Conservation (phyloP, 2,329 filamentous ascomycete species). For the Fusarium cyanostomum region DNA sequence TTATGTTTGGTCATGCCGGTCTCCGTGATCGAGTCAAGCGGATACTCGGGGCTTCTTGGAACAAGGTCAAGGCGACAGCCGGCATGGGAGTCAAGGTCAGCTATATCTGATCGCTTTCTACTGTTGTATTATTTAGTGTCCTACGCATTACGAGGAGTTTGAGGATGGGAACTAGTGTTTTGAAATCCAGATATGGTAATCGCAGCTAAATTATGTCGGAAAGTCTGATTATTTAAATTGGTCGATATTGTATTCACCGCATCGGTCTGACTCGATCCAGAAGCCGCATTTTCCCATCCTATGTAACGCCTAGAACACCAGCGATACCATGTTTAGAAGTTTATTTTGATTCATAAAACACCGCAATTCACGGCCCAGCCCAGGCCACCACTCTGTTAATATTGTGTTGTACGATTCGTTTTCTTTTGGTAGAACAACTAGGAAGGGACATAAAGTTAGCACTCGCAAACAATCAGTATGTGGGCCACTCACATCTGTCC, state of each 20-base stretch:
- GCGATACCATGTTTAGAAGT: conserved; percentile 32
- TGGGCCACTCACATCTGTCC: conserved; percentile 79
- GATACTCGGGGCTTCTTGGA: conserved; percentile 76
- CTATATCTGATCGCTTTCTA: conserved; percentile 73
- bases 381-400: conserved; percentile 61
- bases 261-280: conserved; percentile 23
- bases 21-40: conserved; percentile 78
- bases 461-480: background rate
- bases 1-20: conserved; percentile 79
- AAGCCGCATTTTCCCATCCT: conserved; percentile 15
- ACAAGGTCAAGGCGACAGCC: conserved; percentile 82
- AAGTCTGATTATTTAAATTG: conserved; percentile 18
- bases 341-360: conserved; percentile 20
- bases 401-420: conserved; percentile 67
- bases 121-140: conserved; percentile 39
- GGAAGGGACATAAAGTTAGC: conserved; percentile 32
- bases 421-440: conserved; percentile 74
- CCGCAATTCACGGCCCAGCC: conserved; percentile 53
- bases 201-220: conserved; percentile 23
- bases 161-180: conserved; percentile 24
- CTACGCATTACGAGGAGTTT: conserved; percentile 46
- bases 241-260: conserved; percentile 23
- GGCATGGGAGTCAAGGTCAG: conserved; percentile 98
- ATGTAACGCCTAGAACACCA: conserved; percentile 38
- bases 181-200: conserved; percentile 28